Percentiles rank a stretch among this genome's conserved stretches.
Evolutionary conservation across 306 rosid genomes (phyloP).

Genomic region (Sesbania bispinosa): DNA sequence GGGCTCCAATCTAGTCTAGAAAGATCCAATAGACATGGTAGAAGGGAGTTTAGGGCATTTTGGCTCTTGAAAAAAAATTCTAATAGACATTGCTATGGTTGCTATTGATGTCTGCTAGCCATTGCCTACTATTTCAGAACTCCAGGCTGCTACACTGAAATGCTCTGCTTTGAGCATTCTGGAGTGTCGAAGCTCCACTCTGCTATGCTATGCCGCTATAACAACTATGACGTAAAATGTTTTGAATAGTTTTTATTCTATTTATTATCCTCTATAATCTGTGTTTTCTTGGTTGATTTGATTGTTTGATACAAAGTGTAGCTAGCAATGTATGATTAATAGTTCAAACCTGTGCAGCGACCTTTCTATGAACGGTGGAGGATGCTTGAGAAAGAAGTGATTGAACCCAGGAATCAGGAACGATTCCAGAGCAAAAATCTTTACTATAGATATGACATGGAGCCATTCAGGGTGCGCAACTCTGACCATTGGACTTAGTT

Average conservation of each 20-base stretch:
- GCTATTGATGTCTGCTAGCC: too few species aligned
- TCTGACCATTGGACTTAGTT: constrained; percentile 19
- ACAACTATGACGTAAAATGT: neutral
- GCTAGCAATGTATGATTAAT: constrained; percentile 16
- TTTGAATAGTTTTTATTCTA: constrained; percentile 5
- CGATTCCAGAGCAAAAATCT: constrained; percentile 65
- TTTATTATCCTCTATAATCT: neutral
- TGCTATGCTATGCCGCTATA: too few species aligned
- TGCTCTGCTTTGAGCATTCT: too few species aligned
- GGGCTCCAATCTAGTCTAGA: too few species aligned
- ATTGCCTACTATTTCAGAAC: too few species aligned
- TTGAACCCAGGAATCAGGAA: constrained; percentile 90
- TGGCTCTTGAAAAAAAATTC: too few species aligned
- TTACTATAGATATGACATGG: constrained; percentile 84
- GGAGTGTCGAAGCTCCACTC: too few species aligned
- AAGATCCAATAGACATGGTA: too few species aligned
- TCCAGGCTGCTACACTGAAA: too few species aligned
- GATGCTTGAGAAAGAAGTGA: constrained; percentile 97
- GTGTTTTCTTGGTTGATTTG: neutral
- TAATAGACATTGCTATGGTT: too few species aligned
- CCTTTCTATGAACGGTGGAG: constrained; percentile 96
- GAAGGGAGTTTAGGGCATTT: too few species aligned
- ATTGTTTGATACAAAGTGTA: constrained; percentile 1
- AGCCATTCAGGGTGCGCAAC: constrained; percentile 83
- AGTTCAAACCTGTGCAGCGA: constrained; percentile 57